Base-by-base conservation (phyloP, 768 basidiomycete species). In the Clitopilus passeckerianus region DNA sequence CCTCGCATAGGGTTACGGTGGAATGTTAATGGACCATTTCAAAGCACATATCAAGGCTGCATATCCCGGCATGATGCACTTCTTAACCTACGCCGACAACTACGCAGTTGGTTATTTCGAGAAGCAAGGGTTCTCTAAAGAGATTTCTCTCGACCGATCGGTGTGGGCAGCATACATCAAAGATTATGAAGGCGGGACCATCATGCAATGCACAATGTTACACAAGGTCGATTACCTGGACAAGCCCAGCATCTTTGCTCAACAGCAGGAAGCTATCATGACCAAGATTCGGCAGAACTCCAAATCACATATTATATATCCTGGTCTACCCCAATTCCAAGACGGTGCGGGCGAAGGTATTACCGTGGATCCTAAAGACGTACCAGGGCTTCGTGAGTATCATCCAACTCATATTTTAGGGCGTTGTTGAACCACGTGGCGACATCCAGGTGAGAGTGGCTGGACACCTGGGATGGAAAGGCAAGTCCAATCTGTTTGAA, bases 161-260 rank as follows among this genome's bases (percentile, higher is more conserved):
- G 80, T 89, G 7, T 99, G 97, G 97, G 95, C 96, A 0, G 97
- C 95, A 10, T 98, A 99, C 72, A 98, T 99, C 85, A 99, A 98
- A 72, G 97, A 99, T 71, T 99, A 99, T 73, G 97, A 99, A 72
- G 96, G 96, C 41, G 95, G 93, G 16, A 99, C 96, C 50, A 94
- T 98, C 75, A 98, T 99, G 95, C 93, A 95, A 72, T 99, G 97
- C 68, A 89, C 89, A 6, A 89, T 99, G 91, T 73, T 99, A n/a
- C 86, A 83, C 56, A 93, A 91, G 69, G 86, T 98, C 62, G 86
- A 94, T 68, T 99, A 98, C 68, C 80, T 95, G 60, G 80, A 90
- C 64, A 93, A 92, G 61, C 79, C 83, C 30, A 85, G 85, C 57
- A 86, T 90, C 62, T 77, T 98, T 58, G 77, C 84, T 4, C 78